Evolutionary conservation across 2,329 filamentous ascomycete species (phyloP).

Genomic region (Alternaria sp.): DNA sequence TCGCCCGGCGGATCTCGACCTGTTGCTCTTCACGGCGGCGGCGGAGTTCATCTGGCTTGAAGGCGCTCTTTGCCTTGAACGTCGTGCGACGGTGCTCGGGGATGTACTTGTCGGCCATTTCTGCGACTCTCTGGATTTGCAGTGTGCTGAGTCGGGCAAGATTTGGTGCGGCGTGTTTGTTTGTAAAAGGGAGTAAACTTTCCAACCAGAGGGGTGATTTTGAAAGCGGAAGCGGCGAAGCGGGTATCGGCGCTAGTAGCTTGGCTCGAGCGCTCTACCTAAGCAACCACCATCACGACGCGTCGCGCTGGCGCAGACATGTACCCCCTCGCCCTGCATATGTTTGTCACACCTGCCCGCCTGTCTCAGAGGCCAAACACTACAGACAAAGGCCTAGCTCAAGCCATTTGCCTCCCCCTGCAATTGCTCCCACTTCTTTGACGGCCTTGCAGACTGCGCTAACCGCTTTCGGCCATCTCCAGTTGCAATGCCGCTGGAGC

Average conservation of each 20-base stretch:
- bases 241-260: slow-evolving; percentile 28
- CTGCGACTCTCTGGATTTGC: slow-evolving; percentile 47
- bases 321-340: background rate
- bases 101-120: slow-evolving; percentile 98
- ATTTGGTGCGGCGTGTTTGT: slow-evolving; percentile 39
- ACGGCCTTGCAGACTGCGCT: slow-evolving; percentile 13
- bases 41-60: slow-evolving; percentile 98
- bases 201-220: slow-evolving; percentile 39
- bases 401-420: background rate
- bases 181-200: slow-evolving; percentile 45
- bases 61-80: slow-evolving; percentile 99
- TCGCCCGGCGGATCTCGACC: slow-evolving; percentile 98
- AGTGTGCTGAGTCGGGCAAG: slow-evolving; percentile 26
- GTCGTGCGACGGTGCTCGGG: slow-evolving; percentile 98
- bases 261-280: slow-evolving; percentile 24
- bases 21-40: slow-evolving; percentile 98
- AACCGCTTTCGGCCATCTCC: slow-evolving; percentile 24
- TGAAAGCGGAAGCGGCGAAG: slow-evolving; percentile 50
- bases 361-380: background rate
- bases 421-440: slow-evolving; percentile 6
- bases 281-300: slow-evolving; percentile 27
- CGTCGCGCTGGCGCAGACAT: background rate
- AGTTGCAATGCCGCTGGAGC: slow-evolving; percentile 25
- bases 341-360: background rate
- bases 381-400: background rate